phyloP scores from a whole-genome alignment of 83 land plant species.

The Larix sibirica region DNA sequence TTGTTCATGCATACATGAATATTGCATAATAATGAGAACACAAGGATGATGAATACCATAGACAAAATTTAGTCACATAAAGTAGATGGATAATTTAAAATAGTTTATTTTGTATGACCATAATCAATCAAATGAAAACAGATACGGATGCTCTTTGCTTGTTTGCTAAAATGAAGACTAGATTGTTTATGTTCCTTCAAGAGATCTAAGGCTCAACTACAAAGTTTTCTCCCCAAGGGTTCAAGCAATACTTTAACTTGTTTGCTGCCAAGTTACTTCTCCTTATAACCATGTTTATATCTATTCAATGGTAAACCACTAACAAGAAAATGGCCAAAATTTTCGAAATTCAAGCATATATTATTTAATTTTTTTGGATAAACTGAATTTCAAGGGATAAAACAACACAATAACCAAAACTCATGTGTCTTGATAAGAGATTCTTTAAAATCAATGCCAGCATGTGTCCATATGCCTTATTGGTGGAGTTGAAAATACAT shows the following conservation, averaged over 20 bases:
- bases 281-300: background rate
- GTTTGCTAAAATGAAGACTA: background rate
- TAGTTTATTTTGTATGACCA: too few relatives aligned
- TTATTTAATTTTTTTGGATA: too few relatives aligned
- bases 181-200: slow-evolving; percentile 3
- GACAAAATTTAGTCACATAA: background rate
- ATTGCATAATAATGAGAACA: background rate
- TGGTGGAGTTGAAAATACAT: too few relatives aligned
- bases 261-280: background rate
- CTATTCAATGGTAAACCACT: slow-evolving; percentile 2
- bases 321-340: background rate
- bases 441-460: too few relatives aligned
- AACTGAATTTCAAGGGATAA: too few relatives aligned
- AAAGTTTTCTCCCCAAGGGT: slow-evolving; percentile 15
- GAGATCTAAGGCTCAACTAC: slow-evolving; percentile 7
- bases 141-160: background rate
- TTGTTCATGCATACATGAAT: background rate
- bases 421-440: too few relatives aligned
- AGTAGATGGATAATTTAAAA: background rate
- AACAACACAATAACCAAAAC: too few relatives aligned
- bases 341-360: too few relatives aligned
- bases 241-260: slow-evolving; percentile 4
- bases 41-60: background rate
- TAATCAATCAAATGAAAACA: too few relatives aligned
- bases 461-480: too few relatives aligned